Conservation (phyloP, 1,139 yeast genomes). For the Lodderomyces beijingensis region DNA sequence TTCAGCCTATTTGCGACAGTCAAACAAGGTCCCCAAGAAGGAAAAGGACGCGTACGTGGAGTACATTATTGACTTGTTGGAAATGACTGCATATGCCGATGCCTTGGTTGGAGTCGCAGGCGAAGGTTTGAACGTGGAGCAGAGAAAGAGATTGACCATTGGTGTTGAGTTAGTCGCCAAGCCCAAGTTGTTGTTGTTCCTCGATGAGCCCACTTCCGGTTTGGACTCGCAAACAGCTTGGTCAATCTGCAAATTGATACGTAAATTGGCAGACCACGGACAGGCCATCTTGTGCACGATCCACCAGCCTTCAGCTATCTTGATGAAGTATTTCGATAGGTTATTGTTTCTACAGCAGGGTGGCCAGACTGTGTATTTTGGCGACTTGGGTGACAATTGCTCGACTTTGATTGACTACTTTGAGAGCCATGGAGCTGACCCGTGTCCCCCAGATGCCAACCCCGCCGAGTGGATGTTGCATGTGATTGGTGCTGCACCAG, state of each 20-base stretch:
- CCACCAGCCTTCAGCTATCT: conserved; percentile 40
- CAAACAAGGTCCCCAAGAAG: conserved; percentile 21
- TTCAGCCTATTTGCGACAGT: conserved; percentile 36
- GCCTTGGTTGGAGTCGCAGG: conserved; percentile 39
- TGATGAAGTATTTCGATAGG: conserved; percentile 32
- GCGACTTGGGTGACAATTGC: conserved; percentile 58
- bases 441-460: conserved; percentile 44
- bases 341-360: conserved; percentile 36
- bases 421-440: conserved; percentile 47
- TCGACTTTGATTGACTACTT: conserved; percentile 48
- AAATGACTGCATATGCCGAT: conserved; percentile 30
- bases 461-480: conserved; percentile 60
- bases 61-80: conserved; percentile 30
- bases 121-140: conserved; percentile 38
- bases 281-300: conserved; percentile 42
- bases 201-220: conserved; percentile 39
- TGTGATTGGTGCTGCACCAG: conserved; percentile 43
- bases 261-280: conserved; percentile 37
- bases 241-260: conserved; percentile 38
- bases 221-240: conserved; percentile 41
- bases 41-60: conserved; percentile 35
- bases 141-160: conserved; percentile 33
- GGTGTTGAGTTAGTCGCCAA: conserved; percentile 40
- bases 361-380: conserved; percentile 64
- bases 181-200: conserved; percentile 31